A percentile compares a stretch with the other conserved stretches of the same genome.
These are phyloP conservation scores for Ophiostoma quercus DNA, from an alignment of 2,329 filamentous ascomycete genomes.

Conservation along the genomic window DNA sequence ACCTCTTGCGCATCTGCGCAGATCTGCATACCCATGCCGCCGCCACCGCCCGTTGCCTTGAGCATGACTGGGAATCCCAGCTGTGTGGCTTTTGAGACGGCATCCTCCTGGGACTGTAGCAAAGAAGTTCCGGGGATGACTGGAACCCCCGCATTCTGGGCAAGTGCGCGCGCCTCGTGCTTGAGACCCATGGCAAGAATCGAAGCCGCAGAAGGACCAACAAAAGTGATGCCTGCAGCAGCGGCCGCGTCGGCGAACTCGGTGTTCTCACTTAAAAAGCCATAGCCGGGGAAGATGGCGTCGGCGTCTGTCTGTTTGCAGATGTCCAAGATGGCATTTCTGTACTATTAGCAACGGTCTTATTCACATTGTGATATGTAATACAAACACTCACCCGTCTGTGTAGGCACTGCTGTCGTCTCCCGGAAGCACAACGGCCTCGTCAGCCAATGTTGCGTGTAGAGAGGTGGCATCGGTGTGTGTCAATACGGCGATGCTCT, in stretches of 20 bases:
- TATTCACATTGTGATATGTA: not conserved
- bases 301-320: slow-evolving; percentile 43
- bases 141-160: slow-evolving; percentile 40
- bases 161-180: slow-evolving; percentile 49
- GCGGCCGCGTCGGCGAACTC: slow-evolving; percentile 51
- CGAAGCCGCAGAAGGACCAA: slow-evolving; percentile 49
- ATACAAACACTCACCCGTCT: not conserved
- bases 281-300: slow-evolving; percentile 60
- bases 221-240: slow-evolving; percentile 51
- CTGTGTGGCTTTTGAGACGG: slow-evolving; percentile 5
- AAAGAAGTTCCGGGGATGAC: slow-evolving; percentile 37
- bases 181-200: slow-evolving; percentile 57
- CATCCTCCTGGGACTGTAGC: slow-evolving; percentile 6
- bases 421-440: slow-evolving; percentile 33
- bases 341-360: slow-evolving; percentile 18
- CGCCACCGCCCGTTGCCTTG: slow-evolving; percentile 74
- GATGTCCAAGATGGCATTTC: slow-evolving; percentile 31
- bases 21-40: slow-evolving; percentile 78
- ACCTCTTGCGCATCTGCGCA: slow-evolving; percentile 51
- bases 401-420: slow-evolving; percentile 14
- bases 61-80: slow-evolving; percentile 66
- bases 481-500: not conserved
- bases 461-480: not conserved
- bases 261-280: slow-evolving; percentile 58
- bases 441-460: slow-evolving; percentile 42